Evolutionary conservation across 108 stramenopile species (phyloP).

Genomic region (Cyclotella atomus): DNA sequence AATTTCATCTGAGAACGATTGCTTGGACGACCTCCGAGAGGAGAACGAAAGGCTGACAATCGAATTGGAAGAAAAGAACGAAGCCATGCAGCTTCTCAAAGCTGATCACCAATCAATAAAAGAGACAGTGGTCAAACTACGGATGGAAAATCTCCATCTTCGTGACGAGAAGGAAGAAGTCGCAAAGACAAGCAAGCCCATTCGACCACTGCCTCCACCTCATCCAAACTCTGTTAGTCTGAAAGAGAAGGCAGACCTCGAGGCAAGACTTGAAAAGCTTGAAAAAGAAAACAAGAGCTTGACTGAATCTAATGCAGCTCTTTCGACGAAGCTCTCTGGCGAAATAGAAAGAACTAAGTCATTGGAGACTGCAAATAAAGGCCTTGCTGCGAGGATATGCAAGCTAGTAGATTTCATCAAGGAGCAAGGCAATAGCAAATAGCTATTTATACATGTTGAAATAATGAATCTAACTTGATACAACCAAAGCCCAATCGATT

Average conservation of each 20-base stretch:
- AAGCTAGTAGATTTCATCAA: slow-evolving; percentile 44
- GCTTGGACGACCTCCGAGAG: slow-evolving; percentile 9
- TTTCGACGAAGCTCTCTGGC: slow-evolving; percentile 38
- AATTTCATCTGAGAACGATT: slow-evolving; percentile 1
- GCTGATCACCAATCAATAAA: slow-evolving; percentile 26
- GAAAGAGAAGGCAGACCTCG: slow-evolving; percentile 18
- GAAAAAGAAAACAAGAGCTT: slow-evolving; percentile 41
- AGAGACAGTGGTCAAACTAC: slow-evolving; percentile 32
- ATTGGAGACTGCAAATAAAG: slow-evolving; percentile 38
- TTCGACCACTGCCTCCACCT: background rate
- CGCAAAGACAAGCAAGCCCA: background rate
- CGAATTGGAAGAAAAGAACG: slow-evolving; percentile 28
- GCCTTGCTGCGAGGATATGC: slow-evolving; percentile 40
- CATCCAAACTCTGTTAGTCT: slow-evolving; percentile 1
- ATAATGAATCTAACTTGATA: no score
- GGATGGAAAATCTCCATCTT: slow-evolving; percentile 31
- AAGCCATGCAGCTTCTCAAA: slow-evolving; percentile 25
- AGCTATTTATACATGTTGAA: no score
- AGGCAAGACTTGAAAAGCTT: slow-evolving; percentile 23
- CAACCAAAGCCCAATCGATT: no score
- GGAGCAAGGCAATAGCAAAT: background rate
- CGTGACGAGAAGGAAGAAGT: slow-evolving; percentile 17
- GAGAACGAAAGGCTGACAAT: slow-evolving; percentile 9
- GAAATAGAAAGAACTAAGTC: slow-evolving; percentile 48
- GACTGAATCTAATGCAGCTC: slow-evolving; percentile 24